Conservation (phyloP, 345 rosid genomes). For the Jatropha curcas region DNA sequence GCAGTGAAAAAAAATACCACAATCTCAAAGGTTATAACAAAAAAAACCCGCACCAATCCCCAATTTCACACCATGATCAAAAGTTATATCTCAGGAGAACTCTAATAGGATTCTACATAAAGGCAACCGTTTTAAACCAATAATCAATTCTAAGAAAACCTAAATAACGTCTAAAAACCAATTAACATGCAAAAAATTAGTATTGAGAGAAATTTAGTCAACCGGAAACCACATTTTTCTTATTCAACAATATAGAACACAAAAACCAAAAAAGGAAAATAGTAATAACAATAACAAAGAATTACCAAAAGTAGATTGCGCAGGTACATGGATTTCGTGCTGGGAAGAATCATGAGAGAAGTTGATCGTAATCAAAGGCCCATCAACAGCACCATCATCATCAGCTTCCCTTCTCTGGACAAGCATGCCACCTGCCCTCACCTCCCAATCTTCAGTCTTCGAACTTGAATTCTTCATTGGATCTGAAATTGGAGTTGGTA, state of each 20-base stretch:
- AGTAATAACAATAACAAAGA: background rate
- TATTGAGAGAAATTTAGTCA: no score
- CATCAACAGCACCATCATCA: slow-evolving; percentile 24
- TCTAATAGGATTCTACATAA: no score
- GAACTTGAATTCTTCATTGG: background rate
- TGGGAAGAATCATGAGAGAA: slow-evolving; percentile 51
- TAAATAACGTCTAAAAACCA: no score
- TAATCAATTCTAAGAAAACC: no score
- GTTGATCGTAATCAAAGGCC: slow-evolving; percentile 42
- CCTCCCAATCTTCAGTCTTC: slow-evolving; percentile 41
- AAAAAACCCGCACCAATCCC: no score
- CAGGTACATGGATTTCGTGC: slow-evolving; percentile 48
- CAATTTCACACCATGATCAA: no score
- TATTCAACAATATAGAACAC: background rate
- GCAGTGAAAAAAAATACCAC: no score
- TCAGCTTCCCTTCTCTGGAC: slow-evolving; percentile 55
- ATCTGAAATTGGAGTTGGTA: background rate
- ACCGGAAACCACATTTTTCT: no score
- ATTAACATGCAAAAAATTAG: no score
- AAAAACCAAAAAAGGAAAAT: background rate
- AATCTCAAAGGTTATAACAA: no score
- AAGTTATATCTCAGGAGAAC: no score
- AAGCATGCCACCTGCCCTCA: slow-evolving; percentile 55
- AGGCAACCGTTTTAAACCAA: no score
- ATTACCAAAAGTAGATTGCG: slow-evolving; percentile 65